Base-by-base conservation (phyloP, 352 stramenopile genomes). In the Phytophthora syringae region DNA sequence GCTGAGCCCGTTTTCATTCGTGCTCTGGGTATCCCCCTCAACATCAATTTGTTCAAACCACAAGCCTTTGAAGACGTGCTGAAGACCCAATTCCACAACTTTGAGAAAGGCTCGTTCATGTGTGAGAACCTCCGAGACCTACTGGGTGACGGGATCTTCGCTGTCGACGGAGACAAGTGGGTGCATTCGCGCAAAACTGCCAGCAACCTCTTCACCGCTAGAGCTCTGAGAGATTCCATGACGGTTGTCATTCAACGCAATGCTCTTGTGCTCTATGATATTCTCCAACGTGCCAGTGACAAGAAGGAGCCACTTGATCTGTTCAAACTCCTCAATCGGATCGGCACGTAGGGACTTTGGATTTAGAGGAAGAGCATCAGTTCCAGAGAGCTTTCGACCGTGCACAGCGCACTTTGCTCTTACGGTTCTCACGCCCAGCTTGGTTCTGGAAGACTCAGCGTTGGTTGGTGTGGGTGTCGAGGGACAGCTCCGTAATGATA, bases 161-260 rank as follows among this genome's bases (percentile, higher is more conserved):
- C 62, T 10, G 66, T 73, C 4, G 84, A 95, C 49, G 81, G 77
- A 15, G 51, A 67, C 22, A 30, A 57, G 20, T 95, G 86, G 86
- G 52, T 74, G 13, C 66, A 82, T 42, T 84, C 93, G 59, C 79
- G 87, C 53, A 94, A 94, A 60, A 87, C 71, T 0, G 85, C 89
- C 47, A 97, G 82, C 45, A 86, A 95, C 43, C 84, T 98, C 21
- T 96, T 96, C 43, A 92, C 81, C 7, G 80, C 68, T 37, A 64
- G 64, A 3, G 22, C 69, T 7, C 27, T 88, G 5, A 55, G 73
- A 16, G 68, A 80, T 13, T 75, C 67, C 20, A 84, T 86, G 77
- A 74, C 72, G 0, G 1, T 16, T 3, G 43, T 22, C 0, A 68
- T 88, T 12, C 60, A 76, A 25, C 67, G 59, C 16, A 63, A 86